These are phyloP conservation scores for Calocera viscosa DNA, from an alignment of 768 basidiomycete species.

Conservation along the genomic window DNA sequence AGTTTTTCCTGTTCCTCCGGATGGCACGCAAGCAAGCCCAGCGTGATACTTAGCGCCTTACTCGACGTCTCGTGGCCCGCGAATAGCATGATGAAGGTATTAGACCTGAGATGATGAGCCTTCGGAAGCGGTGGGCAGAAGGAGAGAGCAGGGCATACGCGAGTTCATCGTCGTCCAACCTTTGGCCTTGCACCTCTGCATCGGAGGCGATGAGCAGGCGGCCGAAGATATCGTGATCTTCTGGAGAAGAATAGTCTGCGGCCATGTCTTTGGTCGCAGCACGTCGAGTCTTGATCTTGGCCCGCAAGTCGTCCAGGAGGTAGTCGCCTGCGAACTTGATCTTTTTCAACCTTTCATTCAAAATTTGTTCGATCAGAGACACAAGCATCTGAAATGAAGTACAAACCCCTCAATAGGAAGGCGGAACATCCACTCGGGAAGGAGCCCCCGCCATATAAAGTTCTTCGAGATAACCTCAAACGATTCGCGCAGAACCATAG, in stretches of 20 bases:
- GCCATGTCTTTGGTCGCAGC: neutral
- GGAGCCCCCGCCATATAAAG: slow-evolving; percentile 8
- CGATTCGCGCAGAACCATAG: slow-evolving; percentile 14
- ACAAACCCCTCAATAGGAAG: neutral
- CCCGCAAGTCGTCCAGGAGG: neutral
- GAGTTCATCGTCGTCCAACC: slow-evolving; percentile 9
- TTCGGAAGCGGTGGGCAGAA: neutral
- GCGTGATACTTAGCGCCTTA: slow-evolving; percentile 34
- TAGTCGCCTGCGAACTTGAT: neutral
- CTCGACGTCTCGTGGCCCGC: slow-evolving; percentile 45
- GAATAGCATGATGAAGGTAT: slow-evolving; percentile 37
- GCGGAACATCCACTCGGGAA: slow-evolving; percentile 13
- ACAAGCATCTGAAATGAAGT: neutral
- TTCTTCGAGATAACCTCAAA: slow-evolving; percentile 15
- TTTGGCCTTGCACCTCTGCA: slow-evolving; percentile 1
- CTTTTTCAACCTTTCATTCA: neutral
- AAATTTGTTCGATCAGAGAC: slow-evolving; percentile 12
- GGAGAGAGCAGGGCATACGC: slow-evolving; percentile 16
- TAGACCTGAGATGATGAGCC: slow-evolving; percentile 17
- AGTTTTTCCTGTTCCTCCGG: slow-evolving; percentile 40
- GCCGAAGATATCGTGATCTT: neutral
- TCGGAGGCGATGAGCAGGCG: neutral
- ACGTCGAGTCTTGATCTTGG: neutral
- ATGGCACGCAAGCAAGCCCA: slow-evolving; percentile 37
- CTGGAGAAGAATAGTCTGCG: neutral